Evolutionary conservation across 2,329 filamentous ascomycete species (phyloP), one percentile per base, ranked within the genome.

Genomic region (Fusarium lyarnte): DNA sequence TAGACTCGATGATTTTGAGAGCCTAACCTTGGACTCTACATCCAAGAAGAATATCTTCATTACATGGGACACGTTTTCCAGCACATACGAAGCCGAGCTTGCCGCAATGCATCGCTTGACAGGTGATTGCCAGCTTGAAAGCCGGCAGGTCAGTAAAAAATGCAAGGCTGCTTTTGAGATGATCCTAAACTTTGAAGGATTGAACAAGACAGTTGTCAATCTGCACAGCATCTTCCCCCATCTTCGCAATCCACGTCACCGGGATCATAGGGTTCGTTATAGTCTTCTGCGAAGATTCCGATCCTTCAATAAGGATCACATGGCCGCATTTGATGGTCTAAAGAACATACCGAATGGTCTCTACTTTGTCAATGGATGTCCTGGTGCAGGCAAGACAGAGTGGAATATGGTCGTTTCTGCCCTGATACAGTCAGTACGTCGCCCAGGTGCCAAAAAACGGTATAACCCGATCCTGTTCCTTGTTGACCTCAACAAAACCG

Each of bases 321-420:
- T 69, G 3, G 58, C 69, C 0, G 84, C 84, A 0, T 84, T 84
- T 38, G 33, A 78, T 0, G 79, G 78, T 0, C 76, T 85, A 1
- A 64, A 69, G 4, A 69, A 69, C 2, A 81, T 86, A 16, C 83
- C 84, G 0, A 84, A 82, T n/a, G 82, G 84, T 0, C 66, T 87
- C 2, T 82, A 80, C 33, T 81, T 87, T 52, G 76, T 86, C 2
- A 84, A 84, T 11, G 85, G 85, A 8, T 85, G 85, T 9, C 84
- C 85, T 8, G 85, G 85, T 1, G 81, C 84, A 1, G 85, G 85
- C 0, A 87, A 87, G 54, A 86, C 85, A 0, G 82, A 85, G 39
- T 85, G 84, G 83, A 85, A 83, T 38, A 80, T 86, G 72, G 74
- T 83, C 2, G 72, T 85, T 5, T 78, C 84, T 4, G 82, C 81